phyloP scores from a whole-genome alignment of 805 yeast species.

The Limtongia smithiae region DNA sequence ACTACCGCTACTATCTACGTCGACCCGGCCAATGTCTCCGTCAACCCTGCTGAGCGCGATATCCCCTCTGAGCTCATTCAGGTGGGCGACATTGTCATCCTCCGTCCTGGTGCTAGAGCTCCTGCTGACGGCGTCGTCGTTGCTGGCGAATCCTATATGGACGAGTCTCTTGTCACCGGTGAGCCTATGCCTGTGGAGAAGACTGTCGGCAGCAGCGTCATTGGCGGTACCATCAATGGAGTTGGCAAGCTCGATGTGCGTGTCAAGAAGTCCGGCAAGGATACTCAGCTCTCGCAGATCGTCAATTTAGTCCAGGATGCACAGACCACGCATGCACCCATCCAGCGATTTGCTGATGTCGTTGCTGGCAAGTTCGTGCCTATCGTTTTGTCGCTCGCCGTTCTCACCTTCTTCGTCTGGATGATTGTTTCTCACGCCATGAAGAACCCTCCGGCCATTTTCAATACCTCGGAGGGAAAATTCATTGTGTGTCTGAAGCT shows the following conservation, averaged over 20 bases:
- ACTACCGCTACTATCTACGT: conserved; percentile 63
- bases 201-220: conserved; percentile 54
- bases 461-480: conserved; percentile 48
- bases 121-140: conserved; percentile 89
- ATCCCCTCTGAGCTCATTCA: conserved; percentile 79
- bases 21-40: conserved; percentile 22
- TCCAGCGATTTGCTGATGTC: conserved; percentile 82
- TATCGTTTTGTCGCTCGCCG: conserved; percentile 56
- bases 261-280: conserved; percentile 71
- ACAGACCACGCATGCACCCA: conserved; percentile 83
- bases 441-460: conserved; percentile 48
- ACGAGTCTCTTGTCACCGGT: conserved; percentile 89
- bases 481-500: conserved; percentile 68
- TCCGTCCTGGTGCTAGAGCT: conserved; percentile 80
- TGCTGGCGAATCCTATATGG: conserved; percentile 75
- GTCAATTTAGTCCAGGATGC: conserved; percentile 84
- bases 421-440: conserved; percentile 40
- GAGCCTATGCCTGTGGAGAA: conserved; percentile 78
- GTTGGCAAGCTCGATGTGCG: conserved; percentile 64
- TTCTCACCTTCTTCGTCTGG: conserved; percentile 68
- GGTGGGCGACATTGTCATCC: conserved; percentile 66
- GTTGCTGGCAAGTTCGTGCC: conserved; percentile 87
- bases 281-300: conserved; percentile 83
- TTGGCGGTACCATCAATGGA: conserved; percentile 91
- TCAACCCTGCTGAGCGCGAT: conserved; percentile 40